Conservation (phyloP, 371 early-diverging fungal genomes). For the Syncephalastrum contaminatum region DNA sequence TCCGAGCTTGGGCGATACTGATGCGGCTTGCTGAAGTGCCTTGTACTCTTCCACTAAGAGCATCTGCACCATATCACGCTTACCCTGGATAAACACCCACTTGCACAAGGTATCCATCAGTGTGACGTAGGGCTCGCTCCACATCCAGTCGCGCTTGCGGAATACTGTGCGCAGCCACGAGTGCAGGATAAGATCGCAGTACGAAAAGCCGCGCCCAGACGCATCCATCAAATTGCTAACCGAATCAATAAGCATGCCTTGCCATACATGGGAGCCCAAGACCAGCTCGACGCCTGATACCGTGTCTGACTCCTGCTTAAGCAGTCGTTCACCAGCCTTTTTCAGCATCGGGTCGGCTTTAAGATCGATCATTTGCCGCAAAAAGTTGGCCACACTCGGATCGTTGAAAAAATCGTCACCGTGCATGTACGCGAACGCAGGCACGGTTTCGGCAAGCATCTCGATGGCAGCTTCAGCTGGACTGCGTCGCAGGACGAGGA, state of each 20-base stretch:
- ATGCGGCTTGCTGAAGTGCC: slow-evolving; percentile 19
- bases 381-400: slow-evolving; percentile 27
- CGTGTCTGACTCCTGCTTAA: background rate
- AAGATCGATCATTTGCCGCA: slow-evolving; percentile 36
- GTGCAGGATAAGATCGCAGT: slow-evolving; percentile 42
- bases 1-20: slow-evolving; percentile 17
- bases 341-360: slow-evolving; percentile 48
- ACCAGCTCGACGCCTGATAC: slow-evolving; percentile 27
- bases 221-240: slow-evolving; percentile 27
- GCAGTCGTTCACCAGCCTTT: slow-evolving; percentile 15
- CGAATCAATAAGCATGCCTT: slow-evolving; percentile 37
- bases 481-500: slow-evolving; percentile 39
- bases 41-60: slow-evolving; percentile 35
- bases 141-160: slow-evolving; percentile 41
- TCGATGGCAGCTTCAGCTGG: slow-evolving; percentile 32
- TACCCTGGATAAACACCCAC: slow-evolving; percentile 23
- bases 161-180: slow-evolving; percentile 44
- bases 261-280: slow-evolving; percentile 38
- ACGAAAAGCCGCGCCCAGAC: slow-evolving; percentile 41
- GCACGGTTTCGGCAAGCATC: slow-evolving; percentile 37
- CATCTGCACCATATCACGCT: slow-evolving; percentile 19
- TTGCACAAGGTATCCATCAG: slow-evolving; percentile 38
- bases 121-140: slow-evolving; percentile 26
- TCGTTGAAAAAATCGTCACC: slow-evolving; percentile 54
- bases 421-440: slow-evolving; percentile 50